These are phyloP conservation scores for Capronia coronata DNA, from an alignment of 2,329 filamentous ascomycete genomes.

Conservation along the genomic window DNA sequence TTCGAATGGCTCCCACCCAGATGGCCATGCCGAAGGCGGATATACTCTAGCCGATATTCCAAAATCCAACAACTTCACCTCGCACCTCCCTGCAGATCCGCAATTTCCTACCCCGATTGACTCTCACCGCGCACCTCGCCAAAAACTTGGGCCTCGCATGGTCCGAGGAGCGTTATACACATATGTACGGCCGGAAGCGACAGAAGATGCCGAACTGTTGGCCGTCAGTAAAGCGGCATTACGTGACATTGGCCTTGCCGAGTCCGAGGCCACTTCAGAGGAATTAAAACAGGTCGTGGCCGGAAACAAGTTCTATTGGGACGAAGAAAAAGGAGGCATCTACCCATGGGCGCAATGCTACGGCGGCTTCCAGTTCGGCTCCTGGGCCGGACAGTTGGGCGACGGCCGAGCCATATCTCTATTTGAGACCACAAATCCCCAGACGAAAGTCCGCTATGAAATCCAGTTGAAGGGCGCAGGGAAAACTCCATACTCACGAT, in stretches of 20 bases:
- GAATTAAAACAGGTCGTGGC: slow-evolving; percentile 72
- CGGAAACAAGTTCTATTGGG: slow-evolving; percentile 74
- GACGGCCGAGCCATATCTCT: slow-evolving; percentile 91
- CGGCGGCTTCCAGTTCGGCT: slow-evolving; percentile 62
- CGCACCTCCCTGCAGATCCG: slow-evolving; percentile 66
- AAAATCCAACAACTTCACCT: slow-evolving; percentile 60
- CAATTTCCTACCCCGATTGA: slow-evolving; percentile 70
- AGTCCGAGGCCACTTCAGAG: slow-evolving; percentile 60
- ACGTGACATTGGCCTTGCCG: slow-evolving; percentile 68
- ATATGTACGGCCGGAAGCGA: slow-evolving; percentile 74
- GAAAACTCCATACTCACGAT: slow-evolving; percentile 87
- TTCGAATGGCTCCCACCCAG: slow-evolving; percentile 13
- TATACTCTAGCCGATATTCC: slow-evolving; percentile 45
- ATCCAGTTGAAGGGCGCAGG: slow-evolving; percentile 92
- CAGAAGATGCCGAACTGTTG: slow-evolving; percentile 68
- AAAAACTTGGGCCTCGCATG: slow-evolving; percentile 68
- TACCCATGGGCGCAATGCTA: slow-evolving; percentile 99
- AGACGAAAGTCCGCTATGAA: slow-evolving; percentile 70
- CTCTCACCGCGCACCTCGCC: slow-evolving; percentile 74
- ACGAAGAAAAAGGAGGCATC: slow-evolving; percentile 66
- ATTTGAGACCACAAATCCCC: slow-evolving; percentile 77
- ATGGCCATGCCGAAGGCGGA: slow-evolving; percentile 6
- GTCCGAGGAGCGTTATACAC: slow-evolving; percentile 84
- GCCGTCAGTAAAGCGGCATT: slow-evolving; percentile 73
- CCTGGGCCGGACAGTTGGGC: slow-evolving; percentile 92